Conservation (phyloP, 176 grass and related monocot genomes). For the Paspalum notatum region DNA sequence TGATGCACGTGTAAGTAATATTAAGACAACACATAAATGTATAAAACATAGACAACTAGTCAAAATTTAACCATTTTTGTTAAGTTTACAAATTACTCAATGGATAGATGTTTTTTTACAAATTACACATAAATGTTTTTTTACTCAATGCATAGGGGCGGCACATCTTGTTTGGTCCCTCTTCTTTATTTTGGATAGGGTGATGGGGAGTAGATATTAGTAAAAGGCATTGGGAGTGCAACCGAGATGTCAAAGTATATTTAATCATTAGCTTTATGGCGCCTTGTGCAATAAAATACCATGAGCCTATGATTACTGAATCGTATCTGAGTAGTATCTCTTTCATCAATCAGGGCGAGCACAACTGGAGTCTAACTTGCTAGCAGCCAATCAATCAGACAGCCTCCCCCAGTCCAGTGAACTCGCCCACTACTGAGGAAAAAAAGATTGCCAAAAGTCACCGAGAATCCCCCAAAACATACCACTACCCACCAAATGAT, state of each 20-base stretch:
- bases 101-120: too few species aligned
- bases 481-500: background rate
- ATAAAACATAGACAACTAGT: too few species aligned
- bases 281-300: background rate
- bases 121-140: too few species aligned
- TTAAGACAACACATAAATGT: too few species aligned
- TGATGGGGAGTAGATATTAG: background rate
- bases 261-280: background rate
- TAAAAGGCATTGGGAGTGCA: conserved; percentile 4
- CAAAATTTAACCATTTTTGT: too few species aligned
- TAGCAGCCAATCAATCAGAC: conserved; percentile 4
- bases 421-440: background rate
- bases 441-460: background rate
- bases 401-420: conserved; percentile 38
- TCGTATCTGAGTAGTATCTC: background rate
- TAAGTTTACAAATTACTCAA: too few species aligned
- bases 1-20: too few species aligned
- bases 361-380: conserved; percentile 29
- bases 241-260: background rate
- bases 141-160: too few species aligned
- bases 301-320: background rate
- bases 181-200: conserved; percentile 6
- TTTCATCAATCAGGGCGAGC: background rate
- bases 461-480: background rate
- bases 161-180: background rate